phyloP scores from a whole-genome alignment of 2,329 filamentous ascomycete genomes.

The Colletotrichum euphorbiae region DNA sequence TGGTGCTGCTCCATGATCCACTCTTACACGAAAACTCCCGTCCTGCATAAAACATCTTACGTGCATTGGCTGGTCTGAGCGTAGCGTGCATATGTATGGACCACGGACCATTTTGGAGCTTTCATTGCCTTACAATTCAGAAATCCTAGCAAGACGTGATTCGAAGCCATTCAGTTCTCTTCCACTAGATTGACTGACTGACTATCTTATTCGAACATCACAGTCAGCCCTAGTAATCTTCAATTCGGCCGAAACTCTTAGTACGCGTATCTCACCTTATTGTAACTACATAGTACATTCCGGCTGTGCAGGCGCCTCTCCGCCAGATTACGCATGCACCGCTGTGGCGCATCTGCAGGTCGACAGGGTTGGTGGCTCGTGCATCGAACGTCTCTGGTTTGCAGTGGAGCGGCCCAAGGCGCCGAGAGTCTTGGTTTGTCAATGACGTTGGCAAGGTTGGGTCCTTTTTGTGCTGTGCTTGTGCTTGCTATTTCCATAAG shows the following conservation, averaged over 20 bases:
- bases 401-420: conserved; percentile 23
- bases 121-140: too few species aligned
- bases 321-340: conserved; percentile 36
- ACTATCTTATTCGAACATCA: too few species aligned
- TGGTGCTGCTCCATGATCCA: not conserved
- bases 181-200: too few species aligned
- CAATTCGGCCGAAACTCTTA: not conserved
- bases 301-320: conserved; percentile 18
- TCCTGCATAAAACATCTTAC: conserved; percentile 1
- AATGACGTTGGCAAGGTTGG: conserved; percentile 25
- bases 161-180: too few species aligned
- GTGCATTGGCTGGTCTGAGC: conserved; percentile 2
- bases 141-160: too few species aligned
- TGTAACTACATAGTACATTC: not conserved
- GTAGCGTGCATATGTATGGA: not conserved
- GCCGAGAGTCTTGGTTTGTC: conserved; percentile 21
- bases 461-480: conserved; percentile 3
- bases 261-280: not conserved
- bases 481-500: too few species aligned
- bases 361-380: conserved; percentile 26
- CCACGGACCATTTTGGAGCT: too few species aligned
- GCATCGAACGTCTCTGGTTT: conserved; percentile 2
- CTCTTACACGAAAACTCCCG: not conserved
- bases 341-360: conserved; percentile 32
- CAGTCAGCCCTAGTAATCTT: not conserved